A percentile compares a stretch with the other conserved stretches of the same genome.
Evolutionary conservation across 2,329 filamentous ascomycete genomes (phyloP).

Genomic region (Metarhizium rileyi): DNA sequence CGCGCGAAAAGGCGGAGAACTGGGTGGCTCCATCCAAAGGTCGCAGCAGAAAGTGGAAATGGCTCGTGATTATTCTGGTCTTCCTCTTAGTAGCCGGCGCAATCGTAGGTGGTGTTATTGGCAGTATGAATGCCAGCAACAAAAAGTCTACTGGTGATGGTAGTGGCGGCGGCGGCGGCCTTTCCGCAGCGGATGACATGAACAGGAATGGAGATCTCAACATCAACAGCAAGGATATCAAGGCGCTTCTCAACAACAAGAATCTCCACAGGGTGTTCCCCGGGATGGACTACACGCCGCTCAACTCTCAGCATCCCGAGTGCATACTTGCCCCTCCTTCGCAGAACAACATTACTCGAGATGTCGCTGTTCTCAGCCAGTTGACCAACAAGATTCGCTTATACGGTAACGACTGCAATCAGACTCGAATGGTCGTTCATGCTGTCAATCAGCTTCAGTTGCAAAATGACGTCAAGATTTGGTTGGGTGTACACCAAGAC

Average conservation of each 20-base stretch:
- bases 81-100: conserved; percentile 57
- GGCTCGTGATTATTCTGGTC: conserved; percentile 57
- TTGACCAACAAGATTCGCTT: conserved; percentile 80
- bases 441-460: conserved; percentile 67
- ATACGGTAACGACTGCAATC: conserved; percentile 95
- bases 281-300: conserved; percentile 88
- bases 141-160: conserved; percentile 20
- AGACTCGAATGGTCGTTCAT: conserved; percentile 86
- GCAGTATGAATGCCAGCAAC: conserved; percentile 56
- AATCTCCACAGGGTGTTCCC: conserved; percentile 89
- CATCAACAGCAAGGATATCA: conserved; percentile 69
- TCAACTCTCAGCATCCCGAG: conserved; percentile 82
- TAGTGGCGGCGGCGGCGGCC: conserved; percentile 10
- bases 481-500: conserved; percentile 92
- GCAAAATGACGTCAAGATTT: conserved; percentile 68
- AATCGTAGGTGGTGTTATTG: conserved; percentile 65
- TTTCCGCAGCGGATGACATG: conserved; percentile 50
- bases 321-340: conserved; percentile 69
- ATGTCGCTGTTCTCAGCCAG: conserved; percentile 82
- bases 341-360: conserved; percentile 90
- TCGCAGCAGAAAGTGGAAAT: conserved; percentile 57
- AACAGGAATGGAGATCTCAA: conserved; percentile 58
- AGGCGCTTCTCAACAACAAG: conserved; percentile 68
- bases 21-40: conserved; percentile 30
- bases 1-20: conserved; percentile 11